Base-by-base conservation (phyloP, 2,329 filamentous ascomycete species). In the Teratosphaeriaceae sp. region DNA sequence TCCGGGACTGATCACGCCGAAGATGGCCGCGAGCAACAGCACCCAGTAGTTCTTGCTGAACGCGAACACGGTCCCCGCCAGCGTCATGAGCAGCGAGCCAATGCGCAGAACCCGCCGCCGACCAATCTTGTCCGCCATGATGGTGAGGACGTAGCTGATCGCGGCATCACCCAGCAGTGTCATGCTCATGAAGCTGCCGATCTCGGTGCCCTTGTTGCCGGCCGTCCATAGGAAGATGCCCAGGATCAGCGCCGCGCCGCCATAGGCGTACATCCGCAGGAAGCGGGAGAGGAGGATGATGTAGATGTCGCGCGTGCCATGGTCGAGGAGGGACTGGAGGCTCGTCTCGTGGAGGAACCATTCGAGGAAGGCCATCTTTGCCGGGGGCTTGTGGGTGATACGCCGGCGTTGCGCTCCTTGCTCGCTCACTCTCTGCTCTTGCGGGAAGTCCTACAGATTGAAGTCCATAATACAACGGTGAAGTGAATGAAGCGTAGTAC, bases 161-260 rank as follows among this genome's bases (percentile, higher is more conserved):
- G 56, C 48, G 13, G 61, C 58, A 57, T 62, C 59, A 9, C 59
- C 58, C 6, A 53, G 35, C 16, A 58, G 38, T 5, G 51, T 56
- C 38, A 60, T 44, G 9, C 53, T 56, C 56, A 62, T 58, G 49
- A 62, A 62, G 1, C 57, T 43, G 2, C 58, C 59, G 18, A 62
- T 59, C 29, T 50, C 49, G 13, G 40, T 43, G 27, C 61, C 58
- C 9, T 51, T 50, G 43, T 57, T 56, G 12, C 53, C 53, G 9
- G 60, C 48, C 18, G 54, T 57, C 11, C 52, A 48, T 38, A 62
- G 59, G 49, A 59, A 61, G 12, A 61, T 46, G 11, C 56, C 59
- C 51, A 44, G 12, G 22, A 59, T 47, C 21, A 60, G 45, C 4
- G 51, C 46, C 30, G 52, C 57, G 3, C 54, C 53, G 22, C 58